Conservation (phyloP, 2,329 filamentous ascomycete genomes). For the Talaromyces sp. region DNA sequence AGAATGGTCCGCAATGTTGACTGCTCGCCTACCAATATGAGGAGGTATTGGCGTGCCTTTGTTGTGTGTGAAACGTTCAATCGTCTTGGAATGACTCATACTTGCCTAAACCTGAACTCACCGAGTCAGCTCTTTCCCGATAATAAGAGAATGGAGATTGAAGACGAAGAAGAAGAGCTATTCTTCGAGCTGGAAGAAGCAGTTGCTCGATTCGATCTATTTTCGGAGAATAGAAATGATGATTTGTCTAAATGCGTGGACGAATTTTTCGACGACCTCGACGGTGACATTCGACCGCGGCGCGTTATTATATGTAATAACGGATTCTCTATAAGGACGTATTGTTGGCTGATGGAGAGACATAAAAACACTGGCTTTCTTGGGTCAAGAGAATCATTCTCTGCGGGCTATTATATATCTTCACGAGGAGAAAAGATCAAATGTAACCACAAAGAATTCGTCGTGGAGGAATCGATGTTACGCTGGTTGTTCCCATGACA, state of each 20-base stretch:
- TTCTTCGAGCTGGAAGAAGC: constrained; percentile 3
- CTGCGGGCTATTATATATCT: neutral
- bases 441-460: neutral
- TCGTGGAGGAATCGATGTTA: neutral
- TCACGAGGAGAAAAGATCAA: neutral
- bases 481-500: neutral
- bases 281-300: neutral
- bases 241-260: neutral
- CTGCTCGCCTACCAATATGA: neutral
- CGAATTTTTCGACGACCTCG: constrained; percentile 8
- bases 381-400: neutral
- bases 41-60: constrained; percentile 7
- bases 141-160: constrained; percentile 1
- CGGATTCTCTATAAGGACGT: no score
- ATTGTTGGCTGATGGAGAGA: no score
- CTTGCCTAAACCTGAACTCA: neutral
- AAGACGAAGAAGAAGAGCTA: constrained; percentile 7
- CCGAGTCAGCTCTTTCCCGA: neutral
- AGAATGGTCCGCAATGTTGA: neutral
- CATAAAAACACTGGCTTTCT: no score
- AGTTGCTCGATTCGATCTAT: constrained; percentile 2
- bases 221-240: neutral
- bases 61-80: neutral
- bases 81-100: constrained; percentile 11
- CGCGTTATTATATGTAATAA: no score